Conservation (phyloP, 164 flowering plant species). For the Vitis rupestris region DNA sequence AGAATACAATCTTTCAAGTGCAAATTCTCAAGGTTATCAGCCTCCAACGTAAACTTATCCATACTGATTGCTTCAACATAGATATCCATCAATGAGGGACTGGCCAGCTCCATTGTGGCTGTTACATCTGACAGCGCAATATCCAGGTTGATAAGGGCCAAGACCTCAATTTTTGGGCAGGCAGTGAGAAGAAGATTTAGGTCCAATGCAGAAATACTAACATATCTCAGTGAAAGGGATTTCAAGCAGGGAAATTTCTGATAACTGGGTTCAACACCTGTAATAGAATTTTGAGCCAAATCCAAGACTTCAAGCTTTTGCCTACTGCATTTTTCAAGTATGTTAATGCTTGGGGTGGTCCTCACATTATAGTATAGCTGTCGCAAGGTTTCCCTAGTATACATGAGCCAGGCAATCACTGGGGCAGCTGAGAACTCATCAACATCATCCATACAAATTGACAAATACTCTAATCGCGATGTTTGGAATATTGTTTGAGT, state of each 20-base stretch:
- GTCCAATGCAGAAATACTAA: constrained; percentile 84
- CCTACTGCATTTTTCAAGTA: constrained; percentile 81
- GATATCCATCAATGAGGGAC: constrained; percentile 59
- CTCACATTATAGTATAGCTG: constrained; percentile 63
- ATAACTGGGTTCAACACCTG: constrained; percentile 83
- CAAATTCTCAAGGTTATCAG: constrained; percentile 67
- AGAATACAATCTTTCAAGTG: constrained; percentile 79
- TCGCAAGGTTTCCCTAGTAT: constrained; percentile 75
- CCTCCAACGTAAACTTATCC: constrained; percentile 86
- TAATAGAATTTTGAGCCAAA: constrained; percentile 68
- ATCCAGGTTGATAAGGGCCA: constrained; percentile 67
- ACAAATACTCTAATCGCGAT: neutral
- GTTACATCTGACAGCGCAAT: constrained; percentile 87
- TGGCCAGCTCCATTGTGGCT: constrained; percentile 66
- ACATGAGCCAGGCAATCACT: constrained; percentile 96
- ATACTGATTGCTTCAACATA: constrained; percentile 73
- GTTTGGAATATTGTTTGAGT: constrained; percentile 89
- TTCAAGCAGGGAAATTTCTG: constrained; percentile 76
- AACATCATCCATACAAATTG: constrained; percentile 68
- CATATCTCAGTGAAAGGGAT: constrained; percentile 62
- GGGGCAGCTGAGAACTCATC: constrained; percentile 88
- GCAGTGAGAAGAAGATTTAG: constrained; percentile 73
- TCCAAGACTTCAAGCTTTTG: constrained; percentile 68
- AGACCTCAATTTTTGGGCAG: constrained; percentile 69
- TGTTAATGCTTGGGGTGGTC: constrained; percentile 66